A percentile compares a stretch with the other conserved stretches of the same genome.
phyloP scores from a whole-genome alignment of 2,329 filamentous ascomycete species.

The Tolypocladium ovalisporum region DNA sequence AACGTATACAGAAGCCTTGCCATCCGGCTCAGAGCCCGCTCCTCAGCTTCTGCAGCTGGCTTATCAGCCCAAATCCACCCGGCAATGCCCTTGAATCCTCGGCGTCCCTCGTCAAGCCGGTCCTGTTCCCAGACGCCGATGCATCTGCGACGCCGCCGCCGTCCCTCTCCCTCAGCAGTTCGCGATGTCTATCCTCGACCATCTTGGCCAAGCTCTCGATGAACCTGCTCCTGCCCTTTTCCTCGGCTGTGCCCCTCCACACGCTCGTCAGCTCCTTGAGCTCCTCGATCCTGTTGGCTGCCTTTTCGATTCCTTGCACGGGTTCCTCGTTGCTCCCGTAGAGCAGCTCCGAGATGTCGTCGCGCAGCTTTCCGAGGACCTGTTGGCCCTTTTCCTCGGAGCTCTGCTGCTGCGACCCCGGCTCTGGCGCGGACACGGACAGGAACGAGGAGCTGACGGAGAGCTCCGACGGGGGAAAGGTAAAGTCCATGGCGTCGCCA shows the following conservation, averaged over 20 bases:
- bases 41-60: constrained; percentile 50
- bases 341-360: constrained; percentile 62
- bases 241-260: constrained; percentile 94
- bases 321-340: constrained; percentile 39
- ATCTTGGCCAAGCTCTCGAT: constrained; percentile 72
- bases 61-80: constrained; percentile 49
- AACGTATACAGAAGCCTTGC: background rate
- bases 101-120: constrained; percentile 9
- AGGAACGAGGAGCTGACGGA: constrained; percentile 78
- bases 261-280: constrained; percentile 67
- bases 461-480: constrained; percentile 77
- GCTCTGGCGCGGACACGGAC: constrained; percentile 78
- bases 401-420: constrained; percentile 49
- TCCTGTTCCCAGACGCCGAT: constrained; percentile 23
- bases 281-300: constrained; percentile 62
- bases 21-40: constrained; percentile 31
- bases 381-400: constrained; percentile 82
- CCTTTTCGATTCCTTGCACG: constrained; percentile 60
- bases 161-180: constrained; percentile 41
- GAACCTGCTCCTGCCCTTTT: constrained; percentile 71
- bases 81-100: constrained; percentile 31
- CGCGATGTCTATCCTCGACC: constrained; percentile 63
- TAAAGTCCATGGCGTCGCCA: constrained; percentile 92
- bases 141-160: constrained; percentile 20
- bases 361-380: constrained; percentile 57